These are phyloP conservation scores for Pleurotus ostreatus DNA, from an alignment of 768 basidiomycete species.

Conservation along the genomic window DNA sequence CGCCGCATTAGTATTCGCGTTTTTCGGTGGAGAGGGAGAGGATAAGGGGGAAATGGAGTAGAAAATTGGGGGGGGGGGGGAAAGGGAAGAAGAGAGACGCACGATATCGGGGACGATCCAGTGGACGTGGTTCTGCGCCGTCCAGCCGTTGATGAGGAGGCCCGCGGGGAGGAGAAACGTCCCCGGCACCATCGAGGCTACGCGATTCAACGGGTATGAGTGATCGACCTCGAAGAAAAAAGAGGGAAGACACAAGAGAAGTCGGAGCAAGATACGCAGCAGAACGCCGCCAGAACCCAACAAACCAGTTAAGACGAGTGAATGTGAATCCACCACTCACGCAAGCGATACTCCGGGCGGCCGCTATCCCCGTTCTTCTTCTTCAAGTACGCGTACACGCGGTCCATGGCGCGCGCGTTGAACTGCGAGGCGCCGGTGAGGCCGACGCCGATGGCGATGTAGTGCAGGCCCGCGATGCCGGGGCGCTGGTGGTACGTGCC, in stretches of 20 bases:
- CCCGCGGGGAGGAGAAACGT: slow-evolving; percentile 61
- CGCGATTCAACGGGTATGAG: too few species aligned
- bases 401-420: slow-evolving; percentile 56
- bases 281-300: background rate
- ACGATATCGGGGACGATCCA: slow-evolving; percentile 75
- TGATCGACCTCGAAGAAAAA: too few species aligned
- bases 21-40: too few species aligned
- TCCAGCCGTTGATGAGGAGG: slow-evolving; percentile 68
- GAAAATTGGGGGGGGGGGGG: background rate
- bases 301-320: background rate
- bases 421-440: slow-evolving; percentile 46
- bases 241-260: background rate
- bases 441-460: slow-evolving; percentile 68
- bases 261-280: slow-evolving; percentile 5
- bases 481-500: slow-evolving; percentile 47
- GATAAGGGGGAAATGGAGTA: too few species aligned
- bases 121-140: slow-evolving; percentile 47
- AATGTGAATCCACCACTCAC: too few species aligned
- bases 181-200: slow-evolving; percentile 60
- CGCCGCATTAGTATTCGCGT: too few species aligned
- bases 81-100: slow-evolving; percentile 14
- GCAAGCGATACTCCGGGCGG: too few species aligned
- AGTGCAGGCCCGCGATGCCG: slow-evolving; percentile 66
- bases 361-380: slow-evolving; percentile 35
- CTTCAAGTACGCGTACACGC: slow-evolving; percentile 45